Evolutionary conservation across 2,329 filamentous ascomycete species (phyloP), one percentile per base, ranked within the genome.

Genomic region (Colletotrichum lini): DNA sequence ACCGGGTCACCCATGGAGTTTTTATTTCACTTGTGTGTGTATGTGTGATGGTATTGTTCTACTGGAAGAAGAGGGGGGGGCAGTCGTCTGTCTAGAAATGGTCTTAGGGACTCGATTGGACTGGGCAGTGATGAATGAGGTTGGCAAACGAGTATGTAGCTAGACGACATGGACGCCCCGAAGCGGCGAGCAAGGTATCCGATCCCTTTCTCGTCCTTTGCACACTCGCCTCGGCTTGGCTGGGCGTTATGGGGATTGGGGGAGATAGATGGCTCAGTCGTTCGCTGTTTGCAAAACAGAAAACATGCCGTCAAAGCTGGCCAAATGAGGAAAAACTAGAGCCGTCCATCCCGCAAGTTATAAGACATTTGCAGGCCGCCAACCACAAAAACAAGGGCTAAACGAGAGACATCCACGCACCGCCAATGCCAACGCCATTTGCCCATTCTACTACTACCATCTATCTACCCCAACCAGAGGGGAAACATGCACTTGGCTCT

Each of bases 381-480:
- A 64, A 63, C 65, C 69, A 64, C 52, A 68, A 63, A 62, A 67
- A 68, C 52, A 68, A 59, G 35, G 54, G 23, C 58, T 49, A 59
- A 35, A 72, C 35, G 52, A 68, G 69, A 72, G 69, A 72, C 69
- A 64, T 52, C 35, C 58, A 72, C 58, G 65, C 58, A 68, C 58
- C 68, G 57, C 50, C 57, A 61, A 67, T 62, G 57, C 50, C 68
- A 60, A 44, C 68, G 69, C 57, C 61, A 45, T 44, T 30, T 52
- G 35, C 54, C 56, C 26, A 58, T 61, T 52, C 23, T 49, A 35
- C 30, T 9, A 35, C 30, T 9, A 35, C 8, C 8, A 30, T 30
- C 30, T 30, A 8, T 30, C 30, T 30, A 54, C 40, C 68, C 53
- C 45, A 59, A 63, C 53, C 47, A 58, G 49, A 70, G 42, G 21